phyloP scores from a whole-genome alignment of 805 yeast species.

The Crinitomyces ghanaensis region DNA sequence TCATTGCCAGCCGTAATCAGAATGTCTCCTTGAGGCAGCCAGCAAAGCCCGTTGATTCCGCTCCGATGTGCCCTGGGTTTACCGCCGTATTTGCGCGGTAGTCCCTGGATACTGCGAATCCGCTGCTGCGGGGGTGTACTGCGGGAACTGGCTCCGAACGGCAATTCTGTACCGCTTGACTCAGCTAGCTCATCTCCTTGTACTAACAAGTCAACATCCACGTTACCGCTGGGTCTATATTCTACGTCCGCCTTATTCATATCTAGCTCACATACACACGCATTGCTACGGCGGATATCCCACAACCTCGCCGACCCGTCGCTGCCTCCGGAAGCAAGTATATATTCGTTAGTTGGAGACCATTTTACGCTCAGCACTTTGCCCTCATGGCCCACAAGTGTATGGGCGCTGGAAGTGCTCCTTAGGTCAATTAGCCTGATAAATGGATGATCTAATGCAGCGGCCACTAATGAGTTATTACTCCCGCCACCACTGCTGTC shows the following conservation, averaged over 20 bases:
- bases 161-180: no score
- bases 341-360: slow-evolving; percentile 53
- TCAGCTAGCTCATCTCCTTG: no score
- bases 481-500: no score
- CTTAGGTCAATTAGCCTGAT: slow-evolving; percentile 61
- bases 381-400: slow-evolving; percentile 50
- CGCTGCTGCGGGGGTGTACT: no score
- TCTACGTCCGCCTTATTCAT: slow-evolving; percentile 27
- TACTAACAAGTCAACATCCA: no score
- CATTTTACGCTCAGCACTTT: slow-evolving; percentile 52
- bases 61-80: slow-evolving; percentile 74
- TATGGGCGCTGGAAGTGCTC: slow-evolving; percentile 64
- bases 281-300: slow-evolving; percentile 67
- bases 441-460: slow-evolving; percentile 59
- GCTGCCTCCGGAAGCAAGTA: slow-evolving; percentile 69
- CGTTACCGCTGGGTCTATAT: slow-evolving; percentile 17
- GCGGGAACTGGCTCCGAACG: no score
- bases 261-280: slow-evolving; percentile 56
- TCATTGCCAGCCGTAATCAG: slow-evolving; percentile 66
- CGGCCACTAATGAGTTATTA: slow-evolving; percentile 46
- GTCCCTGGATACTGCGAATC: no score
- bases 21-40: slow-evolving; percentile 57
- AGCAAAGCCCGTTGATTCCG: slow-evolving; percentile 65
- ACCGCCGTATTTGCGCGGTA: no score
- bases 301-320: slow-evolving; percentile 75